Percentiles rank a stretch among this genome's conserved stretches.
Conservation (phyloP, 495 filamentous ascomycete genomes). For the Clohesyomyces aquaticus region DNA sequence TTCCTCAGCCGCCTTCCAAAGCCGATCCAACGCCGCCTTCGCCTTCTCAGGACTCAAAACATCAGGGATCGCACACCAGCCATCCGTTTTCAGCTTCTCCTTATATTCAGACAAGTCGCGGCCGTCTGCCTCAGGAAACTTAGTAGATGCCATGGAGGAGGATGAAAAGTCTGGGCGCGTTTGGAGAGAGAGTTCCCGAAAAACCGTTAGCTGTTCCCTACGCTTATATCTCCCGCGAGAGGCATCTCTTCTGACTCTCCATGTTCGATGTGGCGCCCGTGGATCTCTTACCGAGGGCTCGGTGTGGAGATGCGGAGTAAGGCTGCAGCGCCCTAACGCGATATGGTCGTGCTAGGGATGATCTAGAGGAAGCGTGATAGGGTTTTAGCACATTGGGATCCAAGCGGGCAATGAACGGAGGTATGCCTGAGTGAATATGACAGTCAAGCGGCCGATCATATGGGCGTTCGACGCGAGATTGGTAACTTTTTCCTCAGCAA, state of each 20-base stretch:
- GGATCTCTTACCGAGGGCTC: neutral
- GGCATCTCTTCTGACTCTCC: neutral
- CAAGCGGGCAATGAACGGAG: neutral
- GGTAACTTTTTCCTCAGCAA: too few relatives aligned
- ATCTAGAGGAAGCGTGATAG: conserved; percentile 3
- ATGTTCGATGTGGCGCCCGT: too few relatives aligned
- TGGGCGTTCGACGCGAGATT: too few relatives aligned
- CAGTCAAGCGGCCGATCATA: too few relatives aligned
- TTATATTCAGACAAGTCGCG: conserved; percentile 1
- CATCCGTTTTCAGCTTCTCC: neutral
- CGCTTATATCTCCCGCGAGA: neutral
- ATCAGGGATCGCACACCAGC: neutral
- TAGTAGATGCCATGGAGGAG: conserved; percentile 1
- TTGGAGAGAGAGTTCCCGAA: too few relatives aligned
- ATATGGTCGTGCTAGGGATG: neutral
- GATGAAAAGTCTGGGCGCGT: too few relatives aligned
- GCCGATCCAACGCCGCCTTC: neutral
- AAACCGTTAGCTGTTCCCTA: too few relatives aligned
- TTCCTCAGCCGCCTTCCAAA: conserved; percentile 1
- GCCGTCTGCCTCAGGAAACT: conserved; percentile 5
- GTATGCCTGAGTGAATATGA: too few relatives aligned
- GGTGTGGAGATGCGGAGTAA: conserved; percentile 1
- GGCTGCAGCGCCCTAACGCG: neutral
- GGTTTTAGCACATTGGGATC: neutral
- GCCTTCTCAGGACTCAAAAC: neutral